Conservation (phyloP, 768 basidiomycete species). For the Boletus vinaceobasis region DNA sequence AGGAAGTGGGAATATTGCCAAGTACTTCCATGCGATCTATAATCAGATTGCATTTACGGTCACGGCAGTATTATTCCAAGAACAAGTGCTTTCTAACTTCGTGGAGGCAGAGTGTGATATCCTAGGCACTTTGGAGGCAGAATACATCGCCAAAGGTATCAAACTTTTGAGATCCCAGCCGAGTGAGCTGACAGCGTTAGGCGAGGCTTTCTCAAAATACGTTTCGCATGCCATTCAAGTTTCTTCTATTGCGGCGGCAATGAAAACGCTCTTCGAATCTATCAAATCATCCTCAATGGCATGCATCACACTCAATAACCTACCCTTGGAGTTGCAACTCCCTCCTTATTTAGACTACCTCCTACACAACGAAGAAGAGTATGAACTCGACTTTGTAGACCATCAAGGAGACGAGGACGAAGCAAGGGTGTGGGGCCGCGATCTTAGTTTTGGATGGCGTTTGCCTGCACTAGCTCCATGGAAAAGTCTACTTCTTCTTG, state of each 20-base stretch:
- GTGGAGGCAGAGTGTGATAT: slow-evolving; percentile 78
- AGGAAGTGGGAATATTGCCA: slow-evolving; percentile 68
- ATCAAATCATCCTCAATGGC: slow-evolving; percentile 76
- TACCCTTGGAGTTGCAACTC: slow-evolving; percentile 83
- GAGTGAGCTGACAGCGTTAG: slow-evolving; percentile 34
- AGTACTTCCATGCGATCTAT: slow-evolving; percentile 85
- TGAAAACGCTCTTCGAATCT: slow-evolving; percentile 75
- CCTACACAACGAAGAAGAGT: slow-evolving; percentile 61
- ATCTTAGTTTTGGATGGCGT: slow-evolving; percentile 68
- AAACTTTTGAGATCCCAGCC: slow-evolving; percentile 26
- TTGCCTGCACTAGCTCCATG: slow-evolving; percentile 79
- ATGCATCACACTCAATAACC: slow-evolving; percentile 70
- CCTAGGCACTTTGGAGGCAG: slow-evolving; percentile 69
- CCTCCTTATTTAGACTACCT: slow-evolving; percentile 76
- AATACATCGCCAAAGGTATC: slow-evolving; percentile 64
- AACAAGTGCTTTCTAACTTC: slow-evolving; percentile 84
- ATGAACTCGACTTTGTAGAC: slow-evolving; percentile 49
- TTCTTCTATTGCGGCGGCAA: slow-evolving; percentile 74
- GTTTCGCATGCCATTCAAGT: slow-evolving; percentile 53
- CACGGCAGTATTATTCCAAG: slow-evolving; percentile 88
- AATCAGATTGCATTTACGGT: slow-evolving; percentile 85
- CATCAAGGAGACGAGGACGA: slow-evolving; percentile 52
- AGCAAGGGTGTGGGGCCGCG: slow-evolving; percentile 58
- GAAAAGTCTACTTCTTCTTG: slow-evolving; percentile 84
- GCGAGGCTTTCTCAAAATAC: slow-evolving; percentile 56